Percentiles rank a stretch among this genome's conserved stretches.
phyloP scores from a whole-genome alignment of 2,329 filamentous ascomycete genomes.

The Aspergillus candidus region DNA sequence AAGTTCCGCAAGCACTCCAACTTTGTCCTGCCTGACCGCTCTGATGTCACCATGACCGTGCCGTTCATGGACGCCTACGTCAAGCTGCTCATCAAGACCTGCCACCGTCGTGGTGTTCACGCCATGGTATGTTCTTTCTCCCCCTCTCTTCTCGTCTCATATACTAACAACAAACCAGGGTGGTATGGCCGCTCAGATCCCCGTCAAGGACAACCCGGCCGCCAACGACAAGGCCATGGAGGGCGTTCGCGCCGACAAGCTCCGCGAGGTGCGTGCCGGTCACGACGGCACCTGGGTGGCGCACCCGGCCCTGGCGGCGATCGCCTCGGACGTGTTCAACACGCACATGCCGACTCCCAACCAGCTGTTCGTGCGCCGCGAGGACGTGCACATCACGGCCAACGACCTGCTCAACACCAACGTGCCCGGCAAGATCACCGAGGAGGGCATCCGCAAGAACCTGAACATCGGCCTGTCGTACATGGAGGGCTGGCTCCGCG shows the following conservation, averaged over 20 bases:
- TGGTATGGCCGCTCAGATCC: conserved; percentile 97
- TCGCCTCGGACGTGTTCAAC: conserved; percentile 92
- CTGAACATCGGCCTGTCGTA: conserved; percentile 93
- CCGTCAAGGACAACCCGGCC: conserved; percentile 87
- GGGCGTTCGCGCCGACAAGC: conserved; percentile 86
- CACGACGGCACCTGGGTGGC: conserved; percentile 98
- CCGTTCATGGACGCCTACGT: conserved; percentile 99
- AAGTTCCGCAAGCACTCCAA: conserved; percentile 93
- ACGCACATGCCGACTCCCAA: conserved; percentile 98
- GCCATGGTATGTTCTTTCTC: conserved; percentile 61
- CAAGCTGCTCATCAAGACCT: conserved; percentile 95
- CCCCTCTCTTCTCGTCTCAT: too few species aligned
- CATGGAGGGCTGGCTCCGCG: conserved; percentile 97
- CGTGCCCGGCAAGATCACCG: conserved; percentile 83
- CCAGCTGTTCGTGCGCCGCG: conserved; percentile 83
- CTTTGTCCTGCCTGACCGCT: conserved; percentile 90
- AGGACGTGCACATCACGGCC: conserved; percentile 78
- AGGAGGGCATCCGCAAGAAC: conserved; percentile 95
- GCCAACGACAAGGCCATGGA: conserved; percentile 96
- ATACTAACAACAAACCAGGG: too few species aligned
- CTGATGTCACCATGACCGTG: conserved; percentile 90
- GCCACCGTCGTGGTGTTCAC: conserved; percentile 93
- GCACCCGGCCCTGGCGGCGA: conserved; percentile 82
- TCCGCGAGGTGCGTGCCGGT: conserved; percentile 88
- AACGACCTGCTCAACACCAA: conserved; percentile 98